Percentiles rank a stretch among this genome's conserved stretches.
Conservation (phyloP, 1,284 basidiomycete species). For the Cutaneotrichosporon cavernicola region DNA sequence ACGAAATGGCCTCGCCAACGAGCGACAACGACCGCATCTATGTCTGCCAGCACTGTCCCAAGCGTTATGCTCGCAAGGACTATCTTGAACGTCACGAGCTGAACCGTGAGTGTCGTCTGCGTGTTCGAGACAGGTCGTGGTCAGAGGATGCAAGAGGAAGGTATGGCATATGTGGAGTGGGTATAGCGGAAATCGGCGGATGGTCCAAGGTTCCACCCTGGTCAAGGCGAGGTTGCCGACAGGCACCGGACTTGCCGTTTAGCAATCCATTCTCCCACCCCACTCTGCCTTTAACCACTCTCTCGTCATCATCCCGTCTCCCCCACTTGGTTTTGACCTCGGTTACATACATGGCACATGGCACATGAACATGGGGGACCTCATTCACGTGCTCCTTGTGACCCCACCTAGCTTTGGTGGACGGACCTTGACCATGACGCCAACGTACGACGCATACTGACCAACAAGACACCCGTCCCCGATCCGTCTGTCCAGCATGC, state of each 20-base stretch:
- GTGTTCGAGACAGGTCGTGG: not conserved
- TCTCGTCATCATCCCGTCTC: not conserved
- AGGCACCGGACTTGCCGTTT: not conserved
- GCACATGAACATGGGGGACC: not conserved
- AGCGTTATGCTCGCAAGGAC: constrained; percentile 29
- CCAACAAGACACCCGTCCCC: constrained; percentile 23
- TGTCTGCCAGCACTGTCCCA: constrained; percentile 25
- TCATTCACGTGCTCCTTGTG: not conserved
- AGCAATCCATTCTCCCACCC: not conserved
- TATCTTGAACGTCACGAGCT: constrained; percentile 30
- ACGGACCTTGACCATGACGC: not conserved
- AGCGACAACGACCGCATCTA: constrained; percentile 15
- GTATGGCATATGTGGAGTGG: too few relatives aligned
- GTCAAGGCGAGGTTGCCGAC: not conserved
- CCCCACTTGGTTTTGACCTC: not conserved
- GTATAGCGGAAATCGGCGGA: not conserved
- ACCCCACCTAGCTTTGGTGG: not conserved
- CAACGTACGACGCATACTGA: not conserved
- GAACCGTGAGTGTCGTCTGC: constrained; percentile 24
- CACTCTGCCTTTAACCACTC: not conserved
- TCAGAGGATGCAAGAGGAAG: too few relatives aligned
- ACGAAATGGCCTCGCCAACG: constrained; percentile 1
- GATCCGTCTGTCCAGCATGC: constrained; percentile 27
- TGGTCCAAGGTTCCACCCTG: not conserved
- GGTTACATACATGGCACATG: not conserved